These are phyloP conservation scores for Cinnamomum chago DNA, from an alignment of 164 flowering plant species.

Conservation along the genomic window DNA sequence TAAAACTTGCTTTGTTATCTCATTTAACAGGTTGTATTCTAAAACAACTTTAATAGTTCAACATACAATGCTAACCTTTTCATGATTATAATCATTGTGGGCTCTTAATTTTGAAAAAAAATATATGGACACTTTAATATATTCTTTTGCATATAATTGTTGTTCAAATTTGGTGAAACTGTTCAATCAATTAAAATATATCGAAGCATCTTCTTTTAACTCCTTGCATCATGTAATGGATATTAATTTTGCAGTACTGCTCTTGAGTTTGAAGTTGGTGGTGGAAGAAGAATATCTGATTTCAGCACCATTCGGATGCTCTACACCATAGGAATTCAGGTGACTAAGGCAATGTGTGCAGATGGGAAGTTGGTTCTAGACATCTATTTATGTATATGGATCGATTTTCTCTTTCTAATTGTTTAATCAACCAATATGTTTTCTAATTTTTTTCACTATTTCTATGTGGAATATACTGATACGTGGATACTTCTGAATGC, in stretches of 20 bases:
- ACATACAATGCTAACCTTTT: not conserved
- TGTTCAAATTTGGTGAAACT: not conserved
- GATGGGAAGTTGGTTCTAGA: not conserved
- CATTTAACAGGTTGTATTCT: not conserved
- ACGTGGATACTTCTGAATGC: not conserved
- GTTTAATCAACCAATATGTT: not conserved
- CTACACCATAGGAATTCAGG: constrained; percentile 85
- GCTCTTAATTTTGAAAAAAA: not conserved
- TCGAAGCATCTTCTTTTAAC: not conserved
- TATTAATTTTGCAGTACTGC: constrained; percentile 47
- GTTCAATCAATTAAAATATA: not conserved
- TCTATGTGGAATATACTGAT: not conserved
- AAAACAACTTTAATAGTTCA: not conserved
- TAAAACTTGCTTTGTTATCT: not conserved
- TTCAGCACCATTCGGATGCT: constrained; percentile 80
- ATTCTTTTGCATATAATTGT: not conserved
- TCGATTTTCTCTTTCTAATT: not conserved
- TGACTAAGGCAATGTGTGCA: constrained; percentile 17
- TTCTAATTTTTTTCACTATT: not conserved
- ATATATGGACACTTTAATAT: not conserved
- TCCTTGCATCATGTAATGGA: constrained; percentile 1
- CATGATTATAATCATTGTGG: not conserved
- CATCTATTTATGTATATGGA: not conserved
- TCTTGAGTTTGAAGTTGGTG: constrained; percentile 92
- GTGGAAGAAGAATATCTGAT: constrained; percentile 87